These are phyloP conservation scores for Citrus medica DNA, from an alignment of 345 rosid genomes.

Conservation along the genomic window DNA sequence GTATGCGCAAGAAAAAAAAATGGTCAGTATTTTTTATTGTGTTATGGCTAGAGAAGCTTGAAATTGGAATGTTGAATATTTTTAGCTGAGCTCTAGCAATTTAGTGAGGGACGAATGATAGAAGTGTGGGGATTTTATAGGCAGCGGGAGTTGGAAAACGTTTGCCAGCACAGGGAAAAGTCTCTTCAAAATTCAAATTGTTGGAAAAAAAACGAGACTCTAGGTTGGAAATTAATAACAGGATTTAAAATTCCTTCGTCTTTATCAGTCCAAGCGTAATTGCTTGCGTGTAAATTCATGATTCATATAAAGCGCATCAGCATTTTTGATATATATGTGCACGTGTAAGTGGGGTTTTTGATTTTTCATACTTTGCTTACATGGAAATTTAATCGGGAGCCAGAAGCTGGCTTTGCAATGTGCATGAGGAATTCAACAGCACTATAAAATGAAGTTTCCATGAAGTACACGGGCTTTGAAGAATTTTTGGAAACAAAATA, in stretches of 20 bases:
- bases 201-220: not conserved
- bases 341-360: not conserved
- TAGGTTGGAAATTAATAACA: not conserved
- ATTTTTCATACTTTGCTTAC: not conserved
- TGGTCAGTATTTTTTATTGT: not conserved
- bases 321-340: no score
- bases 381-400: no score
- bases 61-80: no score
- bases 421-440: not conserved
- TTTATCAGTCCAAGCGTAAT: slow-evolving; percentile 1
- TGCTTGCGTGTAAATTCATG: not conserved
- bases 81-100: no score
- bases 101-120: no score
- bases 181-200: not conserved
- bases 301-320: not conserved
- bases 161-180: not conserved
- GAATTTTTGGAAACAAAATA: no score
- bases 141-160: not conserved
- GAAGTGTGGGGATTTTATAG: slow-evolving; percentile 10
- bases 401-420: not conserved
- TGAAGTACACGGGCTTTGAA: not conserved
- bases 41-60: not conserved
- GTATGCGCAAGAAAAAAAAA: not conserved
- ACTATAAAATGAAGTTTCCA: not conserved
- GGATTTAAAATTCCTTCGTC: not conserved